Percentiles rank a stretch among this genome's conserved stretches.
These are phyloP conservation scores for Hyphopichia wangnamkhiaoensis DNA, from an alignment of 1,139 yeast species.

Conservation along the genomic window DNA sequence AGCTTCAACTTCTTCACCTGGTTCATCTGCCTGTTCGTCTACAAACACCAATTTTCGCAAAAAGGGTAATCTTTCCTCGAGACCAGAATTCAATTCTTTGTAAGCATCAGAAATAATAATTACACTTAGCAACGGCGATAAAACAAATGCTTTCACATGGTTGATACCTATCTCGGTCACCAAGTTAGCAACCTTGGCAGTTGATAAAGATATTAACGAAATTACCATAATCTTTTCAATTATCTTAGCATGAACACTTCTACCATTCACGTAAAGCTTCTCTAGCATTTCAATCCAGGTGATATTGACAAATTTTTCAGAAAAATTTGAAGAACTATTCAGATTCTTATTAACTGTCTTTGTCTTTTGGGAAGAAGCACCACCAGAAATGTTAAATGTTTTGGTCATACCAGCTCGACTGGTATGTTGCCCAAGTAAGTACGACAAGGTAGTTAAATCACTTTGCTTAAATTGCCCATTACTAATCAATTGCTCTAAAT, in stretches of 20 bases:
- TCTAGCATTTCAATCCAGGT: slow-evolving; percentile 64
- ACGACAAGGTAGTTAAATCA: slow-evolving; percentile 46
- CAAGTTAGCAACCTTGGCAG: slow-evolving; percentile 40
- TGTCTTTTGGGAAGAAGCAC: slow-evolving; percentile 1
- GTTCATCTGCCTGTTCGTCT: slow-evolving; percentile 4
- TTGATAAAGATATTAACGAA: slow-evolving; percentile 52
- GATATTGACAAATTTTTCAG: slow-evolving; percentile 52
- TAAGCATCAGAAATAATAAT: slow-evolving; percentile 49
- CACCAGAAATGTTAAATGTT: slow-evolving; percentile 10
- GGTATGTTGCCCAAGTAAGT: slow-evolving; percentile 43
- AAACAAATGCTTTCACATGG: slow-evolving; percentile 37
- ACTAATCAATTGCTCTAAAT: slow-evolving; percentile 44
- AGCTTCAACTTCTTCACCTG: slow-evolving; percentile 12
- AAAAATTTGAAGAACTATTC: slow-evolving; percentile 36
- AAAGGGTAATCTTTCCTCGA: slow-evolving; percentile 49
- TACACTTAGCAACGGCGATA: slow-evolving; percentile 56
- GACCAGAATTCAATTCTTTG: slow-evolving; percentile 47
- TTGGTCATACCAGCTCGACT: slow-evolving; percentile 9
- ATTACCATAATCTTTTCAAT: slow-evolving; percentile 53
- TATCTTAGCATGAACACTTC: slow-evolving; percentile 47
- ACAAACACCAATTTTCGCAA: slow-evolving; percentile 22
- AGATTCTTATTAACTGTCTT: slow-evolving; percentile 19
- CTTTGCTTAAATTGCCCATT: slow-evolving; percentile 43
- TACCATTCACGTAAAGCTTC: slow-evolving; percentile 55
- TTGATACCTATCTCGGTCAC: slow-evolving; percentile 48